Evolutionary conservation across 1,284 basidiomycete species (phyloP).

Genomic region (Mycena sp.): DNA sequence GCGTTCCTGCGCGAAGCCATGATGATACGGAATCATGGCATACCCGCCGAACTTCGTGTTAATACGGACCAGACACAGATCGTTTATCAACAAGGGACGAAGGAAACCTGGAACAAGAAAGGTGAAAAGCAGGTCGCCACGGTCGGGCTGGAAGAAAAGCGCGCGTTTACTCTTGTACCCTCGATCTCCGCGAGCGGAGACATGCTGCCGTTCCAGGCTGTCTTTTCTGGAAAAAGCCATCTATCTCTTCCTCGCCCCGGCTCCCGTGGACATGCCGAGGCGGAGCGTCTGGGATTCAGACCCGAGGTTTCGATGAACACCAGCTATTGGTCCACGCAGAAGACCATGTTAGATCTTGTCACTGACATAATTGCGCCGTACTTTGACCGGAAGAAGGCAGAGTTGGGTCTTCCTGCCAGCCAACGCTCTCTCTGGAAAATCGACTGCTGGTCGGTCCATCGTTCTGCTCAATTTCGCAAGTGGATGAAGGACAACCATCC

Average conservation of each 20-base stretch:
- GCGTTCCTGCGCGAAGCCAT: constrained; percentile 34
- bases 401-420: constrained; percentile 13
- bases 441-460: constrained; percentile 38
- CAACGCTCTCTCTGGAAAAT: constrained; percentile 35
- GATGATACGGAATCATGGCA: constrained; percentile 31
- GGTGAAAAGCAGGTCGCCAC: constrained; percentile 42
- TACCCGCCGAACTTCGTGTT: constrained; percentile 33
- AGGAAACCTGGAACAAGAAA: constrained; percentile 35
- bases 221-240: constrained; percentile 33
- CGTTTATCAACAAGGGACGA: constrained; percentile 31
- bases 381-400: constrained; percentile 23
- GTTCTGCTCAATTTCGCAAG: constrained; percentile 32
- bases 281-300: constrained; percentile 26
- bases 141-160: constrained; percentile 44
- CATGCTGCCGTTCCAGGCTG: constrained; percentile 42
- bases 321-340: constrained; percentile 18
- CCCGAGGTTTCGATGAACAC: constrained; percentile 28
- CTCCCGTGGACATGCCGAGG: constrained; percentile 5
- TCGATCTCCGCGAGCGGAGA: constrained; percentile 38
- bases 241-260: constrained; percentile 19
- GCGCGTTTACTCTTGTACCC: constrained; percentile 44
- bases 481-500: constrained; percentile 35
- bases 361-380: constrained; percentile 36
- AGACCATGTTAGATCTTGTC: constrained; percentile 25
- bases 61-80: constrained; percentile 45